phyloP scores from a whole-genome alignment of 192 early-diverging fungal genomes.

The Chytriomyces hyalinus region DNA sequence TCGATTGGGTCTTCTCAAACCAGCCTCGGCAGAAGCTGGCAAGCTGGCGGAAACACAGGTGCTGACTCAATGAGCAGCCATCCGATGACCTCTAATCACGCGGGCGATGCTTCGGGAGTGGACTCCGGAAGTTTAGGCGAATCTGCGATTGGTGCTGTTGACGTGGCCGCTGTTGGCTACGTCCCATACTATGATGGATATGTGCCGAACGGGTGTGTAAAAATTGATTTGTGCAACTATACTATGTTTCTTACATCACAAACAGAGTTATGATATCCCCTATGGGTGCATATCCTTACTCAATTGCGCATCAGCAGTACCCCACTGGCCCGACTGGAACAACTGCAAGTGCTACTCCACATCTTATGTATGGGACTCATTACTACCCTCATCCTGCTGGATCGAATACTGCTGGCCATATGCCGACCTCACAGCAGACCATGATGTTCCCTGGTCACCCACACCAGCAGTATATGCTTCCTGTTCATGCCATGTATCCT shows the following conservation, averaged over 20 bases:
- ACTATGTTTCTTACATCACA: background rate
- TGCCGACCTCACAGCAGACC: background rate
- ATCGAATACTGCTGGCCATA: background rate
- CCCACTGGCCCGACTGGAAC: background rate
- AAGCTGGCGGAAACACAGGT: background rate
- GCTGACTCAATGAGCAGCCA: background rate
- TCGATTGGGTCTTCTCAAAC: background rate
- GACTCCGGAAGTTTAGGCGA: background rate
- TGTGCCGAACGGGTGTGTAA: conserved; percentile 18
- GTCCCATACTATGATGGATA: conserved; percentile 26
- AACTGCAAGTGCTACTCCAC: background rate
- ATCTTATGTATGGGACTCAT: conserved; percentile 23
- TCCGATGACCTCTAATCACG: background rate
- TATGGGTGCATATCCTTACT: conserved; percentile 8
- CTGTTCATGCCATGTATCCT: background rate
- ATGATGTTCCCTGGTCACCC: conserved; percentile 11
- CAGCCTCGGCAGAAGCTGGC: background rate
- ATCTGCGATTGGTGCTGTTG: conserved; percentile 3
- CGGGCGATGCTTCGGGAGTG: background rate
- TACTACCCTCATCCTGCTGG: conserved; percentile 19
- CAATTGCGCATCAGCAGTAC: conserved; percentile 5
- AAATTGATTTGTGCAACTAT: background rate
- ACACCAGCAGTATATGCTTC: conserved; percentile 16
- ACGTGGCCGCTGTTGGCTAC: background rate
- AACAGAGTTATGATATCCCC: conserved; percentile 9